Base-by-base conservation (phyloP, 2,329 filamentous ascomycete genomes). In the Didymellaceae sp. region DNA sequence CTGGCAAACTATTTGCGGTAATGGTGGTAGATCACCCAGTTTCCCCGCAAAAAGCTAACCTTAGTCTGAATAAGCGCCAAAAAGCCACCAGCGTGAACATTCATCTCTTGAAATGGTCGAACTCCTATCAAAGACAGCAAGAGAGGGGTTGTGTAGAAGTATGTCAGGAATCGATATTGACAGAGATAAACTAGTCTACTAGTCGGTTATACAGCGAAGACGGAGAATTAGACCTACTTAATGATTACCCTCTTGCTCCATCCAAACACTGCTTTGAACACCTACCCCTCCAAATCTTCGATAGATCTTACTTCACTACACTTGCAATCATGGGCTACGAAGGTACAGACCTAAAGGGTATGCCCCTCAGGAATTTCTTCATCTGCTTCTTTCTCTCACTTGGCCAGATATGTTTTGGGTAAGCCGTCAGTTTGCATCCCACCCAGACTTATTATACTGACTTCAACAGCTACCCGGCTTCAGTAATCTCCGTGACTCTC, bases 391-490 rank as follows among this genome's bases (percentile, higher is more conserved):
- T 25, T 14, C 34, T 38, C 7, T 38, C 34, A 7, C 34, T 38
- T 11, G 34, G 34, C 8, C 34, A 38, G n/a, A 38, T 38, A 7
- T 38, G 34, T 22, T 38, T 38, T 38, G 34, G 34, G 34, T 38
- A 38, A 3, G 14, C 21, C 33, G 9, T 10, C 17, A 5, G 6
- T 26, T 17, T 6, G 16, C 16, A 18, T 33, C 31, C 31, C 9
- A 26, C 25, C n/a, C 5, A 10, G 8, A 8, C 9, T 14, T 3
- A 8, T 8, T 31, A 13, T 31, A 14, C n/a, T 5, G 9, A 11
- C 18, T 14, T 35, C 8, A 3, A 22, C 22, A 39, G 35, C n/a
- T 39, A 39, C 22, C 35, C 24, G 18, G 35, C 35, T 8, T 28
- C 35, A 17, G 35, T 39, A 7, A 39, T 39, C 14, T 39, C 35